Percentiles rank a stretch among this genome's conserved stretches.
Evolutionary conservation across 208 protist genomes (phyloP).

Genomic region (Crithidia mellificae): DNA sequence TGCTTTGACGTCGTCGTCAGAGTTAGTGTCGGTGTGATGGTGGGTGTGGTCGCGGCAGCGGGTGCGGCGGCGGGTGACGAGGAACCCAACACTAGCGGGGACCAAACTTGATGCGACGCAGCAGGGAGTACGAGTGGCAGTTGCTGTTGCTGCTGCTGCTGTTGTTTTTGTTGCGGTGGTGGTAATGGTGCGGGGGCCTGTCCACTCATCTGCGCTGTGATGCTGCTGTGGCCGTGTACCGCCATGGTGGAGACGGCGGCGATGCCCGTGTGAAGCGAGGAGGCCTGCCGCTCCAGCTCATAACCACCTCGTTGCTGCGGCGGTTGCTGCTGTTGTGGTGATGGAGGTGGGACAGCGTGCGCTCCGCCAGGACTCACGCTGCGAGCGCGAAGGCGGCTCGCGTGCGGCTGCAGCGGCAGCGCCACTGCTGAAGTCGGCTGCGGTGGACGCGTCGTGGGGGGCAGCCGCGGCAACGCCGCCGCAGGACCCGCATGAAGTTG

Average conservation of each 20-base stretch:
- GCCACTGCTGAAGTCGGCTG: no score
- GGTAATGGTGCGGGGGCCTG: neutral
- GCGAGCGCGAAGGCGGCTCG: no score
- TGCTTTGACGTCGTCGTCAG: no score
- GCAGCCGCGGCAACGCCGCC: no score
- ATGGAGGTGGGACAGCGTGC: neutral
- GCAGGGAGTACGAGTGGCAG: no score
- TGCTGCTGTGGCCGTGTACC: constrained; percentile 10
- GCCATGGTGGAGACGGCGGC: constrained; percentile 4
- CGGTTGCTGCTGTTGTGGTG: neutral
- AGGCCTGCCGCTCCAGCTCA: neutral
- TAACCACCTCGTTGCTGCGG: neutral
- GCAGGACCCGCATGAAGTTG: no score
- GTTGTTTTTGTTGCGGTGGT: no score
- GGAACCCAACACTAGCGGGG: neutral
- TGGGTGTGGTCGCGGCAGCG: neutral
- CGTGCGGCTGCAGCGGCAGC: no score
- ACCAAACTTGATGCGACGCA: neutral
- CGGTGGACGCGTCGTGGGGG: no score
- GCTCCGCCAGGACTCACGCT: neutral
- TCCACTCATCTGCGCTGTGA: neutral
- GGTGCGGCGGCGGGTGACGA: neutral
- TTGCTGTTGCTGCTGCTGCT: neutral
- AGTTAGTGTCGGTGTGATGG: no score
- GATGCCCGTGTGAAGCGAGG: neutral